Evolutionary conservation across 2,329 filamentous ascomycete genomes (phyloP), one percentile per base, ranked within the genome.

Genomic region (Clarireedia hainanense): DNA sequence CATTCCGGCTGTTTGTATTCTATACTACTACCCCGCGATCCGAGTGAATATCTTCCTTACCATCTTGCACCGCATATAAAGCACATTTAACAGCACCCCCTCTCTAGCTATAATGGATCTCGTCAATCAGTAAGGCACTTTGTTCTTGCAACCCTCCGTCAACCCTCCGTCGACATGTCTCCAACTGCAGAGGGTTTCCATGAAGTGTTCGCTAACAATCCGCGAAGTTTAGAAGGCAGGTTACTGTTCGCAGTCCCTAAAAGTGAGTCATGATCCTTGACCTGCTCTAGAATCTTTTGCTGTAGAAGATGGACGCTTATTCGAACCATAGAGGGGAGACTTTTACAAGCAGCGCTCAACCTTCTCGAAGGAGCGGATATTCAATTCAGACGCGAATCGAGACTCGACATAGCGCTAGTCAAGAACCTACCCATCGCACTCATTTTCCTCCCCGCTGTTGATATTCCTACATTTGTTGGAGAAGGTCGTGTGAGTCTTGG

Each of bases 231-330:
- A 70, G 90, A 94, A 78, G 91, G 92, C 69, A 88, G 94, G 63
- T 81, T 97, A 56, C 82, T 97, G 60, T 96, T 99, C 70, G 94
- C 94, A 60, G 89, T 99, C n/a, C 94, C 94, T 59, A 99, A 99
- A 77, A 99, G 90, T 91, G 76, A 77, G 88, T 83, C 55, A 60
- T 48, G 57, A 46, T 59, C 52, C 49, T 42, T 5, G 30, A 14
- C 39, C n/a, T n/a, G 14, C 50, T 58, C 23, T 47, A 43, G 55
- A 47, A 53, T 27, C 43, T 49, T 40, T 17, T 52, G 52, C 20
- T 30, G 10, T n/a, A 23, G 40, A 47, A 15, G 23, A 57, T 52
- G 36, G 48, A 61, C 58, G 58, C 50, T 52, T 14, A 52, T 49
- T 54, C 47, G 48, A 54, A 50, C 58, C 39, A 42, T 68, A 95